A percentile compares a stretch with the other conserved stretches of the same genome.
phyloP scores from a whole-genome alignment of 2,329 filamentous ascomycete species.

The Intubia oerlemansii region DNA sequence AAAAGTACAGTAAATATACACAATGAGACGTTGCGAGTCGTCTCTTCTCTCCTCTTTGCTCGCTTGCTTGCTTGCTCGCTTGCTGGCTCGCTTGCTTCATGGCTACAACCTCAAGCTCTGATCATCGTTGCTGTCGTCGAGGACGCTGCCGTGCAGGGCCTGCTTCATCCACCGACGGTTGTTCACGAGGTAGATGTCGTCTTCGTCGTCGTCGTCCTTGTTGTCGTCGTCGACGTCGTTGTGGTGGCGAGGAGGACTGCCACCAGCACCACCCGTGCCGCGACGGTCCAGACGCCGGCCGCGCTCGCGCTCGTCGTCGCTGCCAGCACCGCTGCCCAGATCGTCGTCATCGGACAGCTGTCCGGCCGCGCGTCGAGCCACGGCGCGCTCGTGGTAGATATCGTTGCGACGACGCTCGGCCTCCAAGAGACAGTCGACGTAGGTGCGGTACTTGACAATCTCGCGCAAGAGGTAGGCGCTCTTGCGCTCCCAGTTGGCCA shows the following conservation, averaged over 20 bases:
- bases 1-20: not conserved
- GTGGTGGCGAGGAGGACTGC: too few species aligned
- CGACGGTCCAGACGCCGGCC: too few species aligned
- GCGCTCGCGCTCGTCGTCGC: not conserved
- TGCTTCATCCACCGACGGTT: not conserved
- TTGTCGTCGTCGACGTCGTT: slow-evolving; percentile 2
- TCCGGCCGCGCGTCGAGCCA: slow-evolving; percentile 26
- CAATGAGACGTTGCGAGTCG: too few species aligned
- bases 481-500: slow-evolving; percentile 96
- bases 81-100: too few species aligned
- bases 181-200: slow-evolving; percentile 1
- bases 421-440: slow-evolving; percentile 63
- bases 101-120: too few species aligned
- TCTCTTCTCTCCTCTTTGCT: too few species aligned
- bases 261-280: too few species aligned
- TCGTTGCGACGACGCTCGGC: slow-evolving; percentile 49
- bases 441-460: slow-evolving; percentile 92
- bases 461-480: slow-evolving; percentile 77
- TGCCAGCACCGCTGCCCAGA: not conserved
- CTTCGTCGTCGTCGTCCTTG: slow-evolving; percentile 2
- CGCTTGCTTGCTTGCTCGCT: too few species aligned
- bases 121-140: too few species aligned
- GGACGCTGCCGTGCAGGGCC: too few species aligned
- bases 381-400: slow-evolving; percentile 42
- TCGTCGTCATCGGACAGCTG: slow-evolving; percentile 17